Conservation (phyloP, 768 basidiomycete species). For the Phylloporus arenicola region DNA sequence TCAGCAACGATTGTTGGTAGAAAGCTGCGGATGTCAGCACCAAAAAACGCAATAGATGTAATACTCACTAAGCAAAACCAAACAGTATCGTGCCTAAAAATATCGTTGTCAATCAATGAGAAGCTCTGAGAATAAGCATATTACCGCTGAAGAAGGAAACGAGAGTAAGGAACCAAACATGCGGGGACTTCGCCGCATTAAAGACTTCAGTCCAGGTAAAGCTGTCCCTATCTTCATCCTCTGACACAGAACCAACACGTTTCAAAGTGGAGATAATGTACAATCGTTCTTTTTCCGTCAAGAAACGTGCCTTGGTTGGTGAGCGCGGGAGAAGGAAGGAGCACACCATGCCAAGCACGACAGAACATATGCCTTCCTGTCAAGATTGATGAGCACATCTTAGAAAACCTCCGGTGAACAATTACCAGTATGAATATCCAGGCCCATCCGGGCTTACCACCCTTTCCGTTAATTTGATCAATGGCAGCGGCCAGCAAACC, state of each 20-base stretch:
- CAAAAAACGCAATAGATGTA: conserved; percentile 2
- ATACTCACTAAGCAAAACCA: conserved; percentile 23
- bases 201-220: conserved; percentile 57
- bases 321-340: conserved; percentile 47
- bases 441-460: conserved; percentile 52
- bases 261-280: conserved; percentile 34
- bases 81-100: conserved; percentile 13
- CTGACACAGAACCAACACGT: conserved; percentile 27
- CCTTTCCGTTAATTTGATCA: conserved; percentile 45
- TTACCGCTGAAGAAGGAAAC: conserved; percentile 50
- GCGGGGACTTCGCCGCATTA: conserved; percentile 44
- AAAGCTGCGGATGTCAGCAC: conserved; percentile 49
- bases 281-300: conserved; percentile 44
- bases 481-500: conserved; percentile 61
- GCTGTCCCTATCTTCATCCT: conserved; percentile 38
- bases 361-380: conserved; percentile 59
- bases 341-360: conserved; percentile 46
- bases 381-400: not conserved
- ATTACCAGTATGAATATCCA: conserved; percentile 55
- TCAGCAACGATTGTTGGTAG: conserved; percentile 64
- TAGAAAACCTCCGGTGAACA: not conserved
- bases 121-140: conserved; percentile 6
- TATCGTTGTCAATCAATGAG: not conserved
- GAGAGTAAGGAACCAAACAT: conserved; percentile 48
- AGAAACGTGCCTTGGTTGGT: conserved; percentile 43